phyloP scores from a whole-genome alignment of 495 filamentous ascomycete genomes.

The Patellaria atrata region DNA sequence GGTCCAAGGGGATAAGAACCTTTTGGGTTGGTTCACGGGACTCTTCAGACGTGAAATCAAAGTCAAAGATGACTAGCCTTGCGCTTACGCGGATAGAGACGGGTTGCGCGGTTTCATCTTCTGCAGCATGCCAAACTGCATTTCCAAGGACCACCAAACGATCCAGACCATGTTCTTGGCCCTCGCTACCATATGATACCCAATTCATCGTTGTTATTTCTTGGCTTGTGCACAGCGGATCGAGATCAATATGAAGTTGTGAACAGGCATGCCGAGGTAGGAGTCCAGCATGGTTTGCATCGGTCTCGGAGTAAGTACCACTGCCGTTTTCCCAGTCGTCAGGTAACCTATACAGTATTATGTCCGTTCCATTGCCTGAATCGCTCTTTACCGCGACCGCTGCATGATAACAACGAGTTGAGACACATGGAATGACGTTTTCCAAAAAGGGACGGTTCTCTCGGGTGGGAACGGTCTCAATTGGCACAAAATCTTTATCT shows the following conservation, averaged over 20 bases:
- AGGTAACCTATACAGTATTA: constrained; percentile 12
- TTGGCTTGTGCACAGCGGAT: constrained; percentile 9
- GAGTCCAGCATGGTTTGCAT: constrained; percentile 2
- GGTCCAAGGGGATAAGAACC: constrained; percentile 5
- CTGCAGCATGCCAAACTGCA: no score
- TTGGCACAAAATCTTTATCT: constrained; percentile 17
- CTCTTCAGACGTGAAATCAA: no score
- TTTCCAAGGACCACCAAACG: constrained; percentile 17
- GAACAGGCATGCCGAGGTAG: constrained; percentile 16
- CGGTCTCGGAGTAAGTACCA: constrained; percentile 7
- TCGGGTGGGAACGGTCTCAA: constrained; percentile 15
- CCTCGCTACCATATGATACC: constrained; percentile 4
- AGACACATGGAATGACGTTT: constrained; percentile 17
- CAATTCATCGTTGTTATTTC: constrained; percentile 16
- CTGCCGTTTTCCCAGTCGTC: constrained; percentile 7
- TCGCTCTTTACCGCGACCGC: constrained; percentile 15
- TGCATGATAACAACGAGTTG: constrained; percentile 14
- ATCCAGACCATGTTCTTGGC: constrained; percentile 10
- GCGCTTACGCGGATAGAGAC: no score
- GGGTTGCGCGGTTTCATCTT: no score
- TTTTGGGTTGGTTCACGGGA: constrained; percentile 1
- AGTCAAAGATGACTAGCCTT: constrained; percentile 19
- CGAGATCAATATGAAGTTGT: constrained; percentile 14
- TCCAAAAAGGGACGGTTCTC: constrained; percentile 18
- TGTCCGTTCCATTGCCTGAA: constrained; percentile 11